Base-by-base conservation (phyloP, 441 rosid species). In the Theobroma grandiflorum region DNA sequence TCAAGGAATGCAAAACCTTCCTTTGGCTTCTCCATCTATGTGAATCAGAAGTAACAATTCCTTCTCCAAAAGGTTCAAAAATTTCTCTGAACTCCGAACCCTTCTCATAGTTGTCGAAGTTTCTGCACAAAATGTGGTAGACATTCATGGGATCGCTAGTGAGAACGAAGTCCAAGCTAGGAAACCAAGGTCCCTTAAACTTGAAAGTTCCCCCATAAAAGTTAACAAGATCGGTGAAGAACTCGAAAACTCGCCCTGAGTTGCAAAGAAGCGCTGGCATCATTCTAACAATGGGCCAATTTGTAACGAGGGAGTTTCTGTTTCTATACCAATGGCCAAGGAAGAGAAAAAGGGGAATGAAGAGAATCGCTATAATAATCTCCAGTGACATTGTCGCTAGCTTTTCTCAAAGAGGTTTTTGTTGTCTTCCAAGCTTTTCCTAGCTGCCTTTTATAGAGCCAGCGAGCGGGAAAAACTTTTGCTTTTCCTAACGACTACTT, bases 241-340 rank as follows among this genome's bases (percentile, higher is more conserved):
- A 78, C 3, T 88, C 87, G 10, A 82, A 82, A 26, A 83, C 3
- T 1, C n/a, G 58, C n/a, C n/a, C 6, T 16, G 57, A 0, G 3
- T 78, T 72, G 18, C 8, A 5, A 43, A 81, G 47, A 14, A 88
- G 65, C 14, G 50, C 63, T 2, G 86, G 89, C 20, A 86, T 15
- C 86, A 84, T 81, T 20, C 89, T 86, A 2, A 84, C 3, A 12
- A 87, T 58, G 2, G 83, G 87, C 90, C 85, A 82, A 45, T 82
- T 71, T 43, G 20, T 77, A 43, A 42, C 8, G 31, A 26, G 9
- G 15, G 31, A 16, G 8, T 68, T 45, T 40, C 26, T 45, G 50
- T 42, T 68, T 18, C 26, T 31, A 33, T 79, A 79, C 84, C 84
- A 83, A 83, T 85, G 79, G 50, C 75, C 77, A 74, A 76, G 82